Evolutionary conservation across 2,329 filamentous ascomycete genomes (phyloP).

Genomic region (Fusarium domesticum): DNA sequence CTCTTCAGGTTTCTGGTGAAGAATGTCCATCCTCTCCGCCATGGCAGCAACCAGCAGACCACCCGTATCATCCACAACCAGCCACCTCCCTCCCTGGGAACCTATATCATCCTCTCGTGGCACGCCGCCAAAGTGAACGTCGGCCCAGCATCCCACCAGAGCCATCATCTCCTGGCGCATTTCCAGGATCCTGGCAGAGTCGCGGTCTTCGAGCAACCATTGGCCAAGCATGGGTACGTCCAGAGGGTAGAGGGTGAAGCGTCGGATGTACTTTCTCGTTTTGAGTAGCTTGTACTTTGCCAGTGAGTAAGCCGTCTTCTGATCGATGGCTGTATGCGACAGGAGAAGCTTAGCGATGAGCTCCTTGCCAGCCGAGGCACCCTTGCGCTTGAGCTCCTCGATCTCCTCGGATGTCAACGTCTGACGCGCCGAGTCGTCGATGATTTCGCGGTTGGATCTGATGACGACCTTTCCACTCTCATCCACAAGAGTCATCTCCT

Average conservation of each 20-base stretch:
- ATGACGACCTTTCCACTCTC: conserved; percentile 46
- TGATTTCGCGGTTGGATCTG: conserved; percentile 56
- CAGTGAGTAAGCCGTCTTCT: conserved; percentile 90
- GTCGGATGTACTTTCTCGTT: conserved; percentile 85
- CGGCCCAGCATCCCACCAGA: conserved; percentile 82
- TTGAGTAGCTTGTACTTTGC: conserved; percentile 97
- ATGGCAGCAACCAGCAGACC: conserved; percentile 78
- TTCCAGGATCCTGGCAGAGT: conserved; percentile 78
- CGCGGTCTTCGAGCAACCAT: conserved; percentile 76
- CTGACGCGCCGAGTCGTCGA: conserved; percentile 66
- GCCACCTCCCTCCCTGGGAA: conserved; percentile 56
- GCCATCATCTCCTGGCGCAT: conserved; percentile 80
- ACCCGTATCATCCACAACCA: conserved; percentile 83
- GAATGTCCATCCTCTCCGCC: conserved; percentile 83
- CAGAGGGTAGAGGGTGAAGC: conserved; percentile 81
- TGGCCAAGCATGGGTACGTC: conserved; percentile 74
- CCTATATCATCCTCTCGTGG: conserved; percentile 25
- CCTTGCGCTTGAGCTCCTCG: conserved; percentile 70
- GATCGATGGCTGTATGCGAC: conserved; percentile 83
- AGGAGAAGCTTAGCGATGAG: conserved; percentile 90
- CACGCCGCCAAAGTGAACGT: conserved; percentile 65
- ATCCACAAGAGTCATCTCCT: conserved; percentile 43
- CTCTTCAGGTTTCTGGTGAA: conserved; percentile 50
- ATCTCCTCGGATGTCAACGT: conserved; percentile 73
- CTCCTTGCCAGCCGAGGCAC: conserved; percentile 76